Percentiles rank a stretch among this genome's conserved stretches.
Conservation (phyloP, 2,329 filamentous ascomycete genomes). For the Aureobasidium sp. region DNA sequence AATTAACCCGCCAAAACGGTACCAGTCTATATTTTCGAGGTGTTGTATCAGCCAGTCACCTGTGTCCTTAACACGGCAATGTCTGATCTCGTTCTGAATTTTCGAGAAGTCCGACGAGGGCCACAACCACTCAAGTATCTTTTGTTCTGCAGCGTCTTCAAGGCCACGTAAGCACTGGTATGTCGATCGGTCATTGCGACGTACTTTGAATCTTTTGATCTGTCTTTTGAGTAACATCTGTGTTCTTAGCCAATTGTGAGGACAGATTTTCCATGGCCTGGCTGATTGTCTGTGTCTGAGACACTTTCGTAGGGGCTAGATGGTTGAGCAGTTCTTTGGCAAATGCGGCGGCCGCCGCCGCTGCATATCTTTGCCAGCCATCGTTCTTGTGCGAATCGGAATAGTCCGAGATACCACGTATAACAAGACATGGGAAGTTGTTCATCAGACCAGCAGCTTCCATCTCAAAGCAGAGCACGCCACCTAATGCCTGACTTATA, state of each 20-base stretch:
- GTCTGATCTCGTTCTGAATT: background rate
- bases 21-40: background rate
- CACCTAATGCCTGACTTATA: constrained; percentile 13
- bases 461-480: constrained; percentile 19
- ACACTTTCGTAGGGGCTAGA: background rate
- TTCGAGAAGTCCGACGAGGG: background rate
- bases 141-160: background rate
- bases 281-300: background rate
- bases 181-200: background rate
- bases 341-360: constrained; percentile 16
- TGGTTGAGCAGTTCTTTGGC: constrained; percentile 16
- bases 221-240: background rate
- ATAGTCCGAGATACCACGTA: constrained; percentile 20
- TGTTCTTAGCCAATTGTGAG: background rate
- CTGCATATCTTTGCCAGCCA: constrained; percentile 19
- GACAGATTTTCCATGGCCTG: background rate
- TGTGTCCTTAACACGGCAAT: background rate
- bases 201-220: background rate
- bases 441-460: constrained; percentile 20
- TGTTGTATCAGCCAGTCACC: background rate
- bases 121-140: background rate
- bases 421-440: constrained; percentile 18
- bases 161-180: background rate
- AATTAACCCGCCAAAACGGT: background rate
- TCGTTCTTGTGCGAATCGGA: constrained; percentile 20